phyloP scores from a whole-genome alignment of 768 basidiomycete genomes.

The Tremella mesenterica region DNA sequence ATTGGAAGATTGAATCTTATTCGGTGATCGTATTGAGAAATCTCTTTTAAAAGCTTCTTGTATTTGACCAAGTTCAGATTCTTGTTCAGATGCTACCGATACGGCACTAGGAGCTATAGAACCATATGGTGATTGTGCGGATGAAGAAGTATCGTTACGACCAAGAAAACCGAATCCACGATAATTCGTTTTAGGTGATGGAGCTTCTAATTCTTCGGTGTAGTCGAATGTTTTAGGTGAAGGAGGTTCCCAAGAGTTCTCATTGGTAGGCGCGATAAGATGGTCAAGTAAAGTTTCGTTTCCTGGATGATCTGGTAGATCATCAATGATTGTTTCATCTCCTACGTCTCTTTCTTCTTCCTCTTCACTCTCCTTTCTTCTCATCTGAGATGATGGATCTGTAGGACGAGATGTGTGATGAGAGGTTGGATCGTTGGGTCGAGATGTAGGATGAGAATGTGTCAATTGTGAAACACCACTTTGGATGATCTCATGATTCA shows the following conservation, averaged over 20 bases:
- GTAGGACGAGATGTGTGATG: background rate
- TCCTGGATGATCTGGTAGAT: background rate
- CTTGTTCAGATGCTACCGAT: conserved; percentile 23
- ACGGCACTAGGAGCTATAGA: conserved; percentile 19
- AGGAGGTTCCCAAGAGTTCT: background rate
- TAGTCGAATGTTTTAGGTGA: background rate
- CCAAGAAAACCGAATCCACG: background rate
- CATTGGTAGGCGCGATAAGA: background rate
- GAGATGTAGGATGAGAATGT: background rate
- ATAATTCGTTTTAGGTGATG: background rate
- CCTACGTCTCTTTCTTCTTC: background rate
- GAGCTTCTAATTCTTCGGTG: background rate
- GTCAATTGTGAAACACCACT: background rate
- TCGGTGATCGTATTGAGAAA: conserved; percentile 9
- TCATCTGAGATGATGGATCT: background rate
- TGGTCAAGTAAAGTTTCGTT: background rate
- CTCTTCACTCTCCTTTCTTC: background rate
- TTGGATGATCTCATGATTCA: background rate
- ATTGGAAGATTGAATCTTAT: too few relatives aligned
- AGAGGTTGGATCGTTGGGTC: background rate
- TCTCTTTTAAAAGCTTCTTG: conserved; percentile 29
- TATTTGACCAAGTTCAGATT: conserved; percentile 33
- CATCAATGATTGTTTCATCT: conserved; percentile 7
- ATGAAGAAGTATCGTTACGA: conserved; percentile 4
- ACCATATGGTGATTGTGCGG: conserved; percentile 11